These are phyloP conservation scores for Lichina pygmaea DNA, from an alignment of 495 filamentous ascomycete species.

Conservation along the genomic window DNA sequence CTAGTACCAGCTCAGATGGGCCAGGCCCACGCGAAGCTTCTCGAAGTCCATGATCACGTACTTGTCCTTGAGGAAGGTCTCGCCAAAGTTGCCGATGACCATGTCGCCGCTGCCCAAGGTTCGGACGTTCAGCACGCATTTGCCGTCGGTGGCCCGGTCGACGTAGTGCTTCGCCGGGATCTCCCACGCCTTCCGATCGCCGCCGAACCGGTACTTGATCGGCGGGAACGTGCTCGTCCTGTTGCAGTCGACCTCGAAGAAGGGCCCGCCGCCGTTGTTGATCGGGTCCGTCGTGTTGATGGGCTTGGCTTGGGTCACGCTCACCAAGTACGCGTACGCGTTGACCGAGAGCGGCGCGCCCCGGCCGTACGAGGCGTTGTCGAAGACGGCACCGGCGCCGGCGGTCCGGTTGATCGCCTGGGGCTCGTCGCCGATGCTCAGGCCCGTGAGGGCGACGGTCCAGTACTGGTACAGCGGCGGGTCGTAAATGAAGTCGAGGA, in stretches of 20 bases:
- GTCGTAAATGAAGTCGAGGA: slow-evolving; percentile 2
- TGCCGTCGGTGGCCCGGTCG: background rate
- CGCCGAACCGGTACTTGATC: slow-evolving; percentile 2
- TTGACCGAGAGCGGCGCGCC: slow-evolving; percentile 3
- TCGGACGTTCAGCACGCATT: slow-evolving; percentile 2
- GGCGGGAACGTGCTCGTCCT: slow-evolving; percentile 1
- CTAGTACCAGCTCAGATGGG: slow-evolving; percentile 2
- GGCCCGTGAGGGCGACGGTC: slow-evolving; percentile 1
- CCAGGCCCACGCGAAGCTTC: slow-evolving; percentile 1
- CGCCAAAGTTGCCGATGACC: slow-evolving; percentile 3
- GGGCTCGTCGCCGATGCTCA: slow-evolving; percentile 1
- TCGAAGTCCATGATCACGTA: slow-evolving; percentile 3
- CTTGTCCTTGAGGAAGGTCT: slow-evolving; percentile 3
- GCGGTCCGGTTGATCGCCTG: slow-evolving; percentile 1
- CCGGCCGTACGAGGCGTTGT: slow-evolving; percentile 2
- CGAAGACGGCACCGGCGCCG: slow-evolving; percentile 2
- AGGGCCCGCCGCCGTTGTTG: slow-evolving; percentile 3
- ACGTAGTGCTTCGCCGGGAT: slow-evolving; percentile 1
- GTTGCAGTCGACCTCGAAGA: slow-evolving; percentile 3
- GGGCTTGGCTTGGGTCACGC: background rate
- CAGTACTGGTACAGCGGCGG: slow-evolving; percentile 2
- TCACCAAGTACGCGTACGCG: slow-evolving; percentile 1
- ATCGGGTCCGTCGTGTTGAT: background rate
- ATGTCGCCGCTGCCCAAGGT: slow-evolving; percentile 2
- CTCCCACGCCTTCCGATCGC: slow-evolving; percentile 1